Evolutionary conservation across 176 grass and related monocot genomes (phyloP).

Genomic region (Typha latifolia): DNA sequence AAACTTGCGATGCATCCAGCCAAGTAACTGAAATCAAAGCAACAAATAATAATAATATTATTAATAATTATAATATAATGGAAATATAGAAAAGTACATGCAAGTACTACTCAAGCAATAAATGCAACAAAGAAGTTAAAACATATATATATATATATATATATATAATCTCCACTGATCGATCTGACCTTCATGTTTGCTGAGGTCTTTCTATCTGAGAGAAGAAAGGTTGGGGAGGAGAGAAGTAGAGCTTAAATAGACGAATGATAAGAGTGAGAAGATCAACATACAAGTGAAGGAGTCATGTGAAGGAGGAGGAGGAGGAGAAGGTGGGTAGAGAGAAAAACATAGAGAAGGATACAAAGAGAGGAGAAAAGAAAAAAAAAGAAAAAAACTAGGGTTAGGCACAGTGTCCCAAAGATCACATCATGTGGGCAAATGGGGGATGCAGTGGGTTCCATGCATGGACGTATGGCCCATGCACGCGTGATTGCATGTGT

Average conservation of each 20-base stretch:
- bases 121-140: too few species aligned
- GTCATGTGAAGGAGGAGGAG: too few species aligned
- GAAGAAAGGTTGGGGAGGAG: constrained; percentile 1
- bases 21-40: constrained; percentile 47
- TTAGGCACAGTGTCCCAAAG: background rate
- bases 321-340: constrained; percentile 42
- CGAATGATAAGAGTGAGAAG: constrained; percentile 15
- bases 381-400: background rate
- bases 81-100: background rate
- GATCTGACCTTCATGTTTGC: constrained; percentile 63
- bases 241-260: constrained; percentile 39
- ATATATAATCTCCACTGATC: background rate
- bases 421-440: constrained; percentile 29
- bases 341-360: constrained; percentile 50
- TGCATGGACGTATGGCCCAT: background rate
- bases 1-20: constrained; percentile 95
- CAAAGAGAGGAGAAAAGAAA: too few species aligned
- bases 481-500: background rate
- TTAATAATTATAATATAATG: background rate
- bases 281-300: background rate
- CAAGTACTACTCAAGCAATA: too few species aligned
- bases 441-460: constrained; percentile 20
- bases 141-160: too few species aligned
- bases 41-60: background rate
- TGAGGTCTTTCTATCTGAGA: constrained; percentile 19